Evolutionary conservation across 257 asterid species (phyloP), one percentile per base, ranked within the genome.

Genomic region (Plantago elongata): DNA sequence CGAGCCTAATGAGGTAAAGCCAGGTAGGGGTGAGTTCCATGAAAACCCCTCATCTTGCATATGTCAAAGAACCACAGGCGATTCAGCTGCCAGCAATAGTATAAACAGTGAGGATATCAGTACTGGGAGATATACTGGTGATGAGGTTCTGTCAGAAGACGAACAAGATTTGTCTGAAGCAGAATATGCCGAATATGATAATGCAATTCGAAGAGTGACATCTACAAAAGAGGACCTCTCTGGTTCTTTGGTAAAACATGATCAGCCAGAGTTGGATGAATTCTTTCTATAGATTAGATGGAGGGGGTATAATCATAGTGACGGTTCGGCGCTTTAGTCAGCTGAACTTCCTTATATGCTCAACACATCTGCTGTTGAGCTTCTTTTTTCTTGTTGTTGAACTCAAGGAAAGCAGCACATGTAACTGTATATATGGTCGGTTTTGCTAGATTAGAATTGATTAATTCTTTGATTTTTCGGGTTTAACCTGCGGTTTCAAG

Each of bases 1-100:
- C 45, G 90, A 75, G 69, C 83, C 88, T 27, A 75, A 80, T 38
- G 93, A 84, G 70, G 76, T 78, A 11, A 80, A 69, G 58, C 84
- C 79, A 1, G 90, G 93, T 11, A 68, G 66, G 67, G 95, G 83
- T 3, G 90, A 67, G 66, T 87, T 87, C 68, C 93, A 87, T 30
- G 95, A 87, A 65, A 78, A 87, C 74, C 93, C 95, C 5, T 61
- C 68, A 40, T 29, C 93, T 17, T 87, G 95, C 80, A 84, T 84
- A 40, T 84, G 95, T 62, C 67, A 79, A 70, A 70, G 60, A n/a
- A 49, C 78, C 6, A 75, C 70, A 13, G 59, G 51, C 56, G 70
- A 47, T 15, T 60, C 13, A 12, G 45, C 11, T 15, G 61, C 52
- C 46, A 13, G 22, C 40, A 51, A 54, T 48, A 51, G 47, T 61